Evolutionary conservation across 352 stramenopile genomes (phyloP).

Genomic region (Globisporangium lucens): DNA sequence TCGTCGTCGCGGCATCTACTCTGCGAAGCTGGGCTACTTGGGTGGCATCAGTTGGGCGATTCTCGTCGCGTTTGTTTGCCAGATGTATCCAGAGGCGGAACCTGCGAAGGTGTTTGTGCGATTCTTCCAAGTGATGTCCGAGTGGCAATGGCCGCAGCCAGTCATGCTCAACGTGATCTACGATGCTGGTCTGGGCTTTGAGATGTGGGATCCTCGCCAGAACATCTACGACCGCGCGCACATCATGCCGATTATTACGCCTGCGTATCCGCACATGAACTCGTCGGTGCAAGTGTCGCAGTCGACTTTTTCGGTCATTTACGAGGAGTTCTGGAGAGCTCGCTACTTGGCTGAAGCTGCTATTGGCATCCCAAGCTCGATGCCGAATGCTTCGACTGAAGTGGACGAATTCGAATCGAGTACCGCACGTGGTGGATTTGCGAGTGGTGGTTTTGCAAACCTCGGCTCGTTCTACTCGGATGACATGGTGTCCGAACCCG

Average conservation of each 20-base stretch:
- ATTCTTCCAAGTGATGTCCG: conserved; percentile 84
- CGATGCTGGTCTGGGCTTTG: conserved; percentile 72
- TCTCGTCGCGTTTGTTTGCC: conserved; percentile 94
- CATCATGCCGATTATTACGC: conserved; percentile 98
- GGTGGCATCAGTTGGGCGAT: conserved; percentile 99
- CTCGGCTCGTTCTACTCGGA: conserved; percentile 19
- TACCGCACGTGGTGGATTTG: conserved; percentile 3
- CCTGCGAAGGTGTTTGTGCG: conserved; percentile 72
- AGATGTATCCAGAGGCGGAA: conserved; percentile 79
- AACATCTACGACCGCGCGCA: conserved; percentile 89
- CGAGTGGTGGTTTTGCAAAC: background rate
- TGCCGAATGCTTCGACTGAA: conserved; percentile 21
- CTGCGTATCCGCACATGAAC: conserved; percentile 98
- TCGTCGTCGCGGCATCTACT: conserved; percentile 93
- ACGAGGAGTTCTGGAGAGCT: conserved; percentile 87
- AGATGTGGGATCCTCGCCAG: conserved; percentile 87
- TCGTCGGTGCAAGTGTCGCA: conserved; percentile 95
- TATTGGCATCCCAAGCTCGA: conserved; percentile 42
- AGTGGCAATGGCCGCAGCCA: conserved; percentile 80
- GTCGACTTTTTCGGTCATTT: conserved; percentile 91
- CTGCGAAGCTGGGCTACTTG: conserved; percentile 96
- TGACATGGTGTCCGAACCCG: conserved; percentile 6
- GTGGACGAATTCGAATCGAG: conserved; percentile 31
- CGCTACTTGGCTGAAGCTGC: conserved; percentile 69
- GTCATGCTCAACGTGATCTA: conserved; percentile 87